A percentile compares a stretch with the other conserved stretches of the same genome.
phyloP scores from a whole-genome alignment of 2,329 filamentous ascomycete species.

The Tolypocladium album region DNA sequence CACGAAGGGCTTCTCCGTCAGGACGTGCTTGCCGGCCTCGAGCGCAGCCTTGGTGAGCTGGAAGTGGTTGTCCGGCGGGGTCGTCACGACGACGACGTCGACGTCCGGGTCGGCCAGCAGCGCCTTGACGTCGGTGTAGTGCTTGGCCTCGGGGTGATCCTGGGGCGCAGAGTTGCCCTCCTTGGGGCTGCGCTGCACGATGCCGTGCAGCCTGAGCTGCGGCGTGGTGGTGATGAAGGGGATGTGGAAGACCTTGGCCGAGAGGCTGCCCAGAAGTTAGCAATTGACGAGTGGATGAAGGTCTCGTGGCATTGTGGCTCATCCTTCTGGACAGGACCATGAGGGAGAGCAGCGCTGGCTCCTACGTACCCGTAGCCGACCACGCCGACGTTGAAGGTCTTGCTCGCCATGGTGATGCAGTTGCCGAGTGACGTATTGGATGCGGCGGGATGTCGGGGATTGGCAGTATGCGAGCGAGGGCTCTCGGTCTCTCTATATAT shows the following conservation, averaged over 20 bases:
- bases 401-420: conserved; percentile 17
- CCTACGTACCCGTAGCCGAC: conserved; percentile 38
- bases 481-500: no score
- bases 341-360: not conserved
- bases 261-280: conserved; percentile 28
- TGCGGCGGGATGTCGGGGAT: not conserved
- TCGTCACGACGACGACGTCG: conserved; percentile 61
- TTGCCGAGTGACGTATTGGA: not conserved
- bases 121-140: conserved; percentile 51
- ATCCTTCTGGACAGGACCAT: not conserved
- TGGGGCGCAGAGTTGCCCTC: conserved; percentile 53
- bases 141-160: conserved; percentile 55
- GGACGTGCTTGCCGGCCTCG: conserved; percentile 62
- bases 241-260: conserved; percentile 76
- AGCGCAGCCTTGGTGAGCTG: conserved; percentile 53
- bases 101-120: conserved; percentile 56
- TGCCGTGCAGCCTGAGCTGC: conserved; percentile 57
- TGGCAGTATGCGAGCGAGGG: no score
- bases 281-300: not conserved
- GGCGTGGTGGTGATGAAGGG: conserved; percentile 59
- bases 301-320: not conserved
- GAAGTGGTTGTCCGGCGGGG: conserved; percentile 62
- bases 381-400: conserved; percentile 38
- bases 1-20: conserved; percentile 78
- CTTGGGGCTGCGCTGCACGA: conserved; percentile 64